Base-by-base conservation (phyloP, 2,329 filamentous ascomycete genomes). In the Talaromyces sp. region DNA sequence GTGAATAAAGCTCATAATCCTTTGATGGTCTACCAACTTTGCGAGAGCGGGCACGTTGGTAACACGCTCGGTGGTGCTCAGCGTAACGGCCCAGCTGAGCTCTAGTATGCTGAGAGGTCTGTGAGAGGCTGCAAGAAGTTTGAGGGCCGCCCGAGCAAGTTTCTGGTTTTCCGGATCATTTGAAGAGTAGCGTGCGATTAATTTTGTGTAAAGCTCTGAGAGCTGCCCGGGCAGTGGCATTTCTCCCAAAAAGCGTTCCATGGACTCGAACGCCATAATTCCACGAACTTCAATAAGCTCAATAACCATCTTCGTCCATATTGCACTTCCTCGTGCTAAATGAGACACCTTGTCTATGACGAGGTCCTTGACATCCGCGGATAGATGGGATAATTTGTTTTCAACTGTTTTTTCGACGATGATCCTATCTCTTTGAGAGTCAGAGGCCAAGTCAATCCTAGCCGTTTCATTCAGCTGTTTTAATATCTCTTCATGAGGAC, bases 11-110 rank as follows among this genome's bases (percentile, higher is more conserved):
- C 58, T 58, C 59, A 69, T 63, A 32, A 70, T 26, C 65, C 68
- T 67, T 61, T 68, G 63, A 56, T 68, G 60, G 56, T 71, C 69
- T 46, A 72, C 66, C 53, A 57, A 46, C 24, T 64, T 46, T 43
- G 38, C 51, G 61, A 68, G 64, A 56, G 58, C 60, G 21, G 61
- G 57, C 27, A 71, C 62, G 12, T 65, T 68, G 26, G 64, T 67
- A 52, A 70, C 53, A 50, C 67, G 48, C 38, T 50, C 19, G 26
- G 43, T 17, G 4, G 9, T 26, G 12, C 9, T 14, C 19, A 50
- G 24, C 26, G 43, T 17, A 3, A 26, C 43, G 3, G 43, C 43
- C 43, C 43, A 50, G 43, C 19, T 26, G 9, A 50, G 19, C 8
- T 50, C 43, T 17, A 26, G 6, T 50, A 50, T 50, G 43, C 43